Conservation (phyloP, 805 yeast genomes). For the Priceomyces haplophilus region DNA sequence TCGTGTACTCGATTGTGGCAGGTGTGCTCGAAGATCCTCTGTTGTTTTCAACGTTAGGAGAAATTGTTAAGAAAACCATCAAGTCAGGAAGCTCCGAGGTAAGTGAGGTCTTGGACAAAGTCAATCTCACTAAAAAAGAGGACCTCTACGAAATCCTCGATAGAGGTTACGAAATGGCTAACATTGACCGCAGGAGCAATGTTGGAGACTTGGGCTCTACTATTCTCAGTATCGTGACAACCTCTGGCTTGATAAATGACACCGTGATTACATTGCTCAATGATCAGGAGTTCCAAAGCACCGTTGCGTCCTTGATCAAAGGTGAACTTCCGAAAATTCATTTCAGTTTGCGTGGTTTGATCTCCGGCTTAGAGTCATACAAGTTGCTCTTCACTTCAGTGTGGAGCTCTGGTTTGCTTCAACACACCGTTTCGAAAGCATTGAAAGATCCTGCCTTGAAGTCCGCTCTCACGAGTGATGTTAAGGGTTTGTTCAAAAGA, state of each 20-base stretch:
- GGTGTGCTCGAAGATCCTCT: conserved; percentile 19
- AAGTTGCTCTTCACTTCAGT: conserved; percentile 18
- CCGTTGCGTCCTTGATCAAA: conserved; percentile 19
- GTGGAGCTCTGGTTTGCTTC: conserved; percentile 23
- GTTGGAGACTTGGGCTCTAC: conserved; percentile 29
- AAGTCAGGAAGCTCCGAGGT: conserved; percentile 16
- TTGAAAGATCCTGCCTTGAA: conserved; percentile 13
- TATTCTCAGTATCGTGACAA: conserved; percentile 23
- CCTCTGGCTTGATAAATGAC: conserved; percentile 25
- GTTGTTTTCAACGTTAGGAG: conserved; percentile 22
- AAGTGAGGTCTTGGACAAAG: conserved; percentile 3
- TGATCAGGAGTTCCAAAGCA: conserved; percentile 22
- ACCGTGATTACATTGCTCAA: conserved; percentile 22
- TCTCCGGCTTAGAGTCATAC: background rate
- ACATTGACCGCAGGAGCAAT: conserved; percentile 24
- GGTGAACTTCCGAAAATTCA: conserved; percentile 12
- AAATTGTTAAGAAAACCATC: conserved; percentile 18
- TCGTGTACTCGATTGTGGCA: conserved; percentile 25
- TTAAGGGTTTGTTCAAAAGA: background rate
- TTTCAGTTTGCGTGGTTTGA: background rate
- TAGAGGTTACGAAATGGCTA: background rate
- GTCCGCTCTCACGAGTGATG: background rate
- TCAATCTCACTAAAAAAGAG: background rate
- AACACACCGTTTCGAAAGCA: conserved; percentile 21
- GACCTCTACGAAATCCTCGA: background rate